phyloP scores from a whole-genome alignment of 352 stramenopile genomes.

The Phytophthora syringae region DNA sequence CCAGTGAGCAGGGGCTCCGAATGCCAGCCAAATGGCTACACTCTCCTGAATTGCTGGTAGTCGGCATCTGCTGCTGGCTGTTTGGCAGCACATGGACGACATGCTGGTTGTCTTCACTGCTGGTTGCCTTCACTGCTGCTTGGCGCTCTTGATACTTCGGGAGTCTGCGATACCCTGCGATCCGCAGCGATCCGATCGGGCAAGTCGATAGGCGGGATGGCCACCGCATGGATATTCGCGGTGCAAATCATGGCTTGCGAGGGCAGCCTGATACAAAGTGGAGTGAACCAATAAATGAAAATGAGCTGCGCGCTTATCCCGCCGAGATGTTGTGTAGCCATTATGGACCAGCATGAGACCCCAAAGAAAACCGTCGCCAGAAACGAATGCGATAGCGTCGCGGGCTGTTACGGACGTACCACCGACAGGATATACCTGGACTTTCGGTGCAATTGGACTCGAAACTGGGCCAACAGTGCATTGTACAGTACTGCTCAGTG shows the following conservation, averaged over 20 bases:
- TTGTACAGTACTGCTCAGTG: background rate
- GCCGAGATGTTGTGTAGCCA: too few relatives aligned
- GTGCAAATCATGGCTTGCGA: background rate
- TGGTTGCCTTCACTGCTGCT: too few relatives aligned
- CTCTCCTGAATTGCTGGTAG: background rate
- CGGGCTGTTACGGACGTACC: background rate
- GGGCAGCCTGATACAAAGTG: too few relatives aligned
- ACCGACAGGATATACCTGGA: background rate
- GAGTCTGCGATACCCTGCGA: background rate
- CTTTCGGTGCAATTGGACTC: background rate
- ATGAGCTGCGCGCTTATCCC: too few relatives aligned
- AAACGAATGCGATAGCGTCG: background rate
- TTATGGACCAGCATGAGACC: too few relatives aligned
- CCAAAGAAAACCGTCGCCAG: too few relatives aligned
- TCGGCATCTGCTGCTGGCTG: background rate
- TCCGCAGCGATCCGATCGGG: background rate
- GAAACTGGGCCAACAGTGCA: constrained; percentile 1
- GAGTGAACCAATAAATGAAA: too few relatives aligned
- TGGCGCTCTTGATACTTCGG: background rate
- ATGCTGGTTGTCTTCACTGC: background rate
- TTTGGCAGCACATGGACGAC: background rate
- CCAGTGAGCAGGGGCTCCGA: background rate
- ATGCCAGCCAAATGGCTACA: background rate
- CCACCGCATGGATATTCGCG: background rate
- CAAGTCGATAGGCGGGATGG: too few relatives aligned